Conservation (phyloP, 441 rosid species). For the Geranium incanum region DNA sequence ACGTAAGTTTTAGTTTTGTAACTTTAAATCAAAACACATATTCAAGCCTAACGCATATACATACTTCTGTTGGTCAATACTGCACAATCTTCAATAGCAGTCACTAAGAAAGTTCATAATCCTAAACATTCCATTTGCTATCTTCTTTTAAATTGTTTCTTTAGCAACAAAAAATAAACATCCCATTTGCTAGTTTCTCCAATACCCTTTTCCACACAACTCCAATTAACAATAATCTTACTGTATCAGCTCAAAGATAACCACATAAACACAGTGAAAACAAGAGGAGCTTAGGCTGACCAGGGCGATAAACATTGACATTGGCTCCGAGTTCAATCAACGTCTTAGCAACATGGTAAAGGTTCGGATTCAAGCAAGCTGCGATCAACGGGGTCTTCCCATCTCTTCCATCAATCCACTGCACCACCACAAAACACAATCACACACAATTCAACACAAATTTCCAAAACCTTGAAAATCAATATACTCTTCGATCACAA, state of each 20-base stretch:
- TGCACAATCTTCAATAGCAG: not conserved
- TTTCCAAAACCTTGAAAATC: not conserved
- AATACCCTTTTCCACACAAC: too few species aligned
- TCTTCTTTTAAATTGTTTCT: not conserved
- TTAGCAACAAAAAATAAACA: too few species aligned
- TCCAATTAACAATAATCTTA: too few species aligned
- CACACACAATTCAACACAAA: not conserved
- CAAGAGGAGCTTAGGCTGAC: slow-evolving; percentile 1
- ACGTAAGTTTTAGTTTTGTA: not conserved
- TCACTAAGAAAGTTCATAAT: not conserved
- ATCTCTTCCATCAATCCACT: slow-evolving; percentile 8
- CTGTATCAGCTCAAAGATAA: not conserved
- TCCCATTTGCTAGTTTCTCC: too few species aligned
- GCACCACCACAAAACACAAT: not conserved
- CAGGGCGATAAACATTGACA: slow-evolving; percentile 19
- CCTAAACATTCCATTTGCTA: not conserved
- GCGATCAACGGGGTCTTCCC: slow-evolving; percentile 18
- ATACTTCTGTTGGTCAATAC: not conserved
- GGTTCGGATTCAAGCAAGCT: slow-evolving; percentile 16
- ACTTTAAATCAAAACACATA: not conserved
- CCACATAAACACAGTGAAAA: not conserved
- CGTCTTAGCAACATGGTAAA: slow-evolving; percentile 10
- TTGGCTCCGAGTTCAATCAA: slow-evolving; percentile 20
- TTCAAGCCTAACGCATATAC: not conserved
- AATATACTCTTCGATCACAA: not conserved